Percentiles rank a stretch among this genome's conserved stretches.
These are phyloP conservation scores for Stachybotrys echinatus DNA, from an alignment of 2,329 filamentous ascomycete genomes.

Conservation along the genomic window DNA sequence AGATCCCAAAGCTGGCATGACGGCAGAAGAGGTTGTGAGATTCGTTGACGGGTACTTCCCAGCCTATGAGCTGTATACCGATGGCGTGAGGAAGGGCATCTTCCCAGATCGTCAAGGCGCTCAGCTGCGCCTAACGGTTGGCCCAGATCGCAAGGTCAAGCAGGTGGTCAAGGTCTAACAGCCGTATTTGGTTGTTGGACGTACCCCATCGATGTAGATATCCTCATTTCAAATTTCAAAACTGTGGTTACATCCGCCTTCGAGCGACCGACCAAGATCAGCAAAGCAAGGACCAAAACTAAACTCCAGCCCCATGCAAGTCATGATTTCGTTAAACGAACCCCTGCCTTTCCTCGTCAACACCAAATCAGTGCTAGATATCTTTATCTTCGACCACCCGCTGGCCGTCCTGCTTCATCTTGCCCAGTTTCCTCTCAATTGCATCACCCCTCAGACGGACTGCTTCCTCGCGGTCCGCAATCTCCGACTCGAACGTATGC, in stretches of 20 bases:
- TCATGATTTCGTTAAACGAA: not conserved
- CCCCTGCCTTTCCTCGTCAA: not conserved
- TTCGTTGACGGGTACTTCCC: slow-evolving; percentile 71
- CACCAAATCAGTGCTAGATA: slow-evolving; percentile 4
- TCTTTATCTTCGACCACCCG: slow-evolving; percentile 44
- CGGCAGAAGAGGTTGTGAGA: slow-evolving; percentile 67
- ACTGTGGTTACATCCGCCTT: no score
- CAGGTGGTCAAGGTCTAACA: slow-evolving; percentile 43
- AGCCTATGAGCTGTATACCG: slow-evolving; percentile 65
- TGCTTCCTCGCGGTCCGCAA: slow-evolving; percentile 47
- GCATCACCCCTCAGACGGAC: slow-evolving; percentile 47
- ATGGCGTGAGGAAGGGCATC: slow-evolving; percentile 52
- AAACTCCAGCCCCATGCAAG: not conserved
- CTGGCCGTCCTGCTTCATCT: slow-evolving; percentile 51
- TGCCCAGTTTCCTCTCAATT: slow-evolving; percentile 49
- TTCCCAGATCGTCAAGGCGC: slow-evolving; percentile 43
- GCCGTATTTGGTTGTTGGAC: not conserved
- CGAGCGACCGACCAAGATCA: not conserved
- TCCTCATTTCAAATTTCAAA: no score
- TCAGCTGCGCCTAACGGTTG: slow-evolving; percentile 59
- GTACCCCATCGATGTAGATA: no score
- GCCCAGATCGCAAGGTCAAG: slow-evolving; percentile 54
- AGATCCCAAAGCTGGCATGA: slow-evolving; percentile 62
- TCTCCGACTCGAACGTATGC: slow-evolving; percentile 47
- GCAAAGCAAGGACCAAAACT: not conserved